phyloP scores from a whole-genome alignment of 139 green algal genomes.

The Chlamydomonas sphaeroides region DNA sequence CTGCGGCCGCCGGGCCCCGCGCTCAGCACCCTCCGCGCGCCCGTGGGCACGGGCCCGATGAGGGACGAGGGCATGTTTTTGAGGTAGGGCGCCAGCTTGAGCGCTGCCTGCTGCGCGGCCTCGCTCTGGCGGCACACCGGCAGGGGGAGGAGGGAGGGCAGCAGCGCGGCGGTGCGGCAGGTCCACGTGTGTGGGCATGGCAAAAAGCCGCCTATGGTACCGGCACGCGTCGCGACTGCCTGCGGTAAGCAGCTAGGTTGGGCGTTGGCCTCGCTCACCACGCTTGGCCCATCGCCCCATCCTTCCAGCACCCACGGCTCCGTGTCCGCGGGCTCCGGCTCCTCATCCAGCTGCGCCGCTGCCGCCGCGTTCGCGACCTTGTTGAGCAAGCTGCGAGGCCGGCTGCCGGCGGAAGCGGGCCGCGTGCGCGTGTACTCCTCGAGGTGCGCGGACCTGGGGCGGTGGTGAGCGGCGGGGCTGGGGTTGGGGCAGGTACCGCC shows the following conservation, averaged over 20 bases:
- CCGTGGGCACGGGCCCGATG: not conserved
- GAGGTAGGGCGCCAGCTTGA: constrained; percentile 20
- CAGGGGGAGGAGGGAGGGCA: too few relatives aligned
- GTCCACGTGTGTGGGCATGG: too few relatives aligned
- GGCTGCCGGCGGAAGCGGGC: constrained; percentile 35
- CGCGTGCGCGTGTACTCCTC: constrained; percentile 41
- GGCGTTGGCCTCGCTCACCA: constrained; percentile 7
- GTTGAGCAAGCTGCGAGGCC: constrained; percentile 34
- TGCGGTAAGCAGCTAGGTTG: not conserved
- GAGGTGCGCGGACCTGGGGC: constrained; percentile 35
- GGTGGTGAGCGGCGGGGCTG: too few relatives aligned
- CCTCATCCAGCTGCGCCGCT: constrained; percentile 17
- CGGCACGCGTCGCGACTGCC: too few relatives aligned
- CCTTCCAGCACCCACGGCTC: constrained; percentile 47
- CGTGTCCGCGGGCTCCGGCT: constrained; percentile 6
- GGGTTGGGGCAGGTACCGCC: too few relatives aligned
- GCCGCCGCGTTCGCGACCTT: constrained; percentile 37
- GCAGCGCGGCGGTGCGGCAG: not conserved
- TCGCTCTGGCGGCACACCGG: constrained; percentile 8
- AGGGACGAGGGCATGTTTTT: constrained; percentile 37
- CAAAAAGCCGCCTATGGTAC: too few relatives aligned
- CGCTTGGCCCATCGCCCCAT: constrained; percentile 42
- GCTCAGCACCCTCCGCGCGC: constrained; percentile 11
- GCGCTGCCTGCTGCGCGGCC: constrained; percentile 20
- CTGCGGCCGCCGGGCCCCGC: constrained; percentile 11